A percentile compares a stretch with the other conserved stretches of the same genome.
phyloP scores from a whole-genome alignment of 1,139 yeast species.

The Scheffersomyces cryptocercus region DNA sequence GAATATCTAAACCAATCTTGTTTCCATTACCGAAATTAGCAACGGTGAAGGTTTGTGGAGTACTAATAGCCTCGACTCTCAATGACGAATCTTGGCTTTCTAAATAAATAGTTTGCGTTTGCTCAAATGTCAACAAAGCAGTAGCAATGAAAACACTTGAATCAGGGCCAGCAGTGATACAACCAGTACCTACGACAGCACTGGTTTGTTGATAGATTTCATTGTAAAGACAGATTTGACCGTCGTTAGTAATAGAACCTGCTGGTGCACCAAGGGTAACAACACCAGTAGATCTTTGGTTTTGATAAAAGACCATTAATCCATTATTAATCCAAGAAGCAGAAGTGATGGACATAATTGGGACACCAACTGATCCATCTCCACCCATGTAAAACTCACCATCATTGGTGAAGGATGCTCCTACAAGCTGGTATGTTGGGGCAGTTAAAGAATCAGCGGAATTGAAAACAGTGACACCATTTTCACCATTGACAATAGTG shows the following conservation, averaged over 20 bases:
- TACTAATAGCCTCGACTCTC: constrained; percentile 14
- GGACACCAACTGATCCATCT: constrained; percentile 9
- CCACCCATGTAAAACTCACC: constrained; percentile 13
- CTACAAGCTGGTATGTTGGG: constrained; percentile 8
- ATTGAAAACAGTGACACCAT: constrained; percentile 12
- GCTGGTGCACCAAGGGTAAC: constrained; percentile 9
- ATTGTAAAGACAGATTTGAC: constrained; percentile 15
- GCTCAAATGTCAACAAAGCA: constrained; percentile 8
- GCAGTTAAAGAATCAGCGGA: constrained; percentile 9
- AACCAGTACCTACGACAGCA: constrained; percentile 15
- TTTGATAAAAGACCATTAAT: constrained; percentile 10
- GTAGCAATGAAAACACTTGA: constrained; percentile 9
- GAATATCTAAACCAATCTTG: constrained; percentile 21
- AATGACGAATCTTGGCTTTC: constrained; percentile 10
- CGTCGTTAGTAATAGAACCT: constrained; percentile 10
- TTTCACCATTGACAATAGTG: constrained; percentile 6
- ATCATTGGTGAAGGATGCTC: constrained; percentile 11
- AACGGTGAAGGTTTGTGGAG: constrained; percentile 22
- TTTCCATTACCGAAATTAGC: constrained; percentile 34
- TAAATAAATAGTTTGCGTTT: constrained; percentile 15
- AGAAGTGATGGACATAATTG: constrained; percentile 11
- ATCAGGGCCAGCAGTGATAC: constrained; percentile 11
- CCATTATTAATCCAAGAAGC: constrained; percentile 15
- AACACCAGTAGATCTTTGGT: constrained; percentile 8
- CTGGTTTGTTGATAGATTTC: constrained; percentile 12